Percentiles rank a stretch among this genome's conserved stretches.
These are phyloP conservation scores for Mycena floridula DNA, from an alignment of 768 basidiomycete genomes.

Conservation along the genomic window DNA sequence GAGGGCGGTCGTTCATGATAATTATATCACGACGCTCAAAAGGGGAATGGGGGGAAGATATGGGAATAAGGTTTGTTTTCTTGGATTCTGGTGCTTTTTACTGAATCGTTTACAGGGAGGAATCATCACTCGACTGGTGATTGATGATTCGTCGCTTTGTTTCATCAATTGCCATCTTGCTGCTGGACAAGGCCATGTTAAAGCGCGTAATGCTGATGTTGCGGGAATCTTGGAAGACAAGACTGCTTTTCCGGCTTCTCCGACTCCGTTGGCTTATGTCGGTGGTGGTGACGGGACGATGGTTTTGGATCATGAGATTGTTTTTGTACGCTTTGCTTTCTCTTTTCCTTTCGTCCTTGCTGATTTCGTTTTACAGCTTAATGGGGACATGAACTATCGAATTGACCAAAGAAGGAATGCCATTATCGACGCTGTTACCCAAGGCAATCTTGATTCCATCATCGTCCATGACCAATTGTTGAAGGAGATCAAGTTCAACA, in stretches of 20 bases:
- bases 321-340: constrained; percentile 54
- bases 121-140: constrained; percentile 81
- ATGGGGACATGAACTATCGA: constrained; percentile 96
- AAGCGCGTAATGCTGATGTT: constrained; percentile 82
- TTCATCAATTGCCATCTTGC: constrained; percentile 97
- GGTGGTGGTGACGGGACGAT: constrained; percentile 92
- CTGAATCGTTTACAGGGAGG: constrained; percentile 53
- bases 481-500: constrained; percentile 85
- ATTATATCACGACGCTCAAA: constrained; percentile 79
- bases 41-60: constrained; percentile 89
- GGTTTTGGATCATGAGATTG: constrained; percentile 92
- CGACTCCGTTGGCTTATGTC: constrained; percentile 63
- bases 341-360: not conserved
- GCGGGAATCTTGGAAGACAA: constrained; percentile 84
- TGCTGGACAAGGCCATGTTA: constrained; percentile 82
- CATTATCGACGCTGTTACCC: constrained; percentile 65
- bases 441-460: constrained; percentile 58
- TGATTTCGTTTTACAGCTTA: constrained; percentile 43
- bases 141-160: constrained; percentile 91
- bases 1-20: constrained; percentile 53
- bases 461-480: constrained; percentile 80
- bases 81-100: not conserved
- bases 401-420: constrained; percentile 89
- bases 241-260: constrained; percentile 51
- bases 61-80: constrained; percentile 79